Percentiles rank a stretch among this genome's conserved stretches.
Conservation (phyloP, 805 yeast genomes). For the Lachancea mirantina region DNA sequence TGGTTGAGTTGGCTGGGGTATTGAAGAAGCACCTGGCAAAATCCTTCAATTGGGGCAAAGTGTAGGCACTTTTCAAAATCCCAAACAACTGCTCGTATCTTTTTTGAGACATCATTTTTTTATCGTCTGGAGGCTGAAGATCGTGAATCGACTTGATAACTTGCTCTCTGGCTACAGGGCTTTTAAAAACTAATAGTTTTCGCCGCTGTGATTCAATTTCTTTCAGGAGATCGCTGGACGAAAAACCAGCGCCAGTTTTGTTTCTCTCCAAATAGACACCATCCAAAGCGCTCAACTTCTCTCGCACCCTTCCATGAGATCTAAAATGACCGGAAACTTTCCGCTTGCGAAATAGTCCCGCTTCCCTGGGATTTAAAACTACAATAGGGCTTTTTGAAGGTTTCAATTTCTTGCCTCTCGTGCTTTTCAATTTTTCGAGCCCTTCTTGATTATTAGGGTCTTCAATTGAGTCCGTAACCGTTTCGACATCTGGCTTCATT, state of each 20-base stretch:
- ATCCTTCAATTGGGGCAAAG: conserved; percentile 22
- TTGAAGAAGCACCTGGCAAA: conserved; percentile 15
- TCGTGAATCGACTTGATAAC: conserved; percentile 23
- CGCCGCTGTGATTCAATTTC: conserved; percentile 19
- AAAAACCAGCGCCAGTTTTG: conserved; percentile 1
- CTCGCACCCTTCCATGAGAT: conserved; percentile 2
- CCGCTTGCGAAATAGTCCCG: conserved; percentile 19
- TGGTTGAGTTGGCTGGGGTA: conserved; percentile 3
- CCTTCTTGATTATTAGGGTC: too few relatives aligned
- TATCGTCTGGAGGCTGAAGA: conserved; percentile 16
- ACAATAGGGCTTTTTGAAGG: conserved; percentile 24
- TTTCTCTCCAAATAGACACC: conserved; percentile 20
- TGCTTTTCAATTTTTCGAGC: too few relatives aligned
- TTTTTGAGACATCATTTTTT: conserved; percentile 15
- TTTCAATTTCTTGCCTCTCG: conserved; percentile 25
- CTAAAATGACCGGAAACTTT: conserved; percentile 13
- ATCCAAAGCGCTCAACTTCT: conserved; percentile 21
- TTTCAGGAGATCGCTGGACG: conserved; percentile 11
- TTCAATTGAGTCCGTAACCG: too few relatives aligned
- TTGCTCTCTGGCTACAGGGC: conserved; percentile 21
- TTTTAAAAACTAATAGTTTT: conserved; percentile 19
- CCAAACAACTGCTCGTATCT: conserved; percentile 17
- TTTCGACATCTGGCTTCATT: too few relatives aligned
- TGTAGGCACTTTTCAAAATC: conserved; percentile 21
- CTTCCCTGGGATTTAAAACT: conserved; percentile 23